These are phyloP conservation scores for Penicillium crystallinum DNA, from an alignment of 495 filamentous ascomycete genomes.

Conservation along the genomic window DNA sequence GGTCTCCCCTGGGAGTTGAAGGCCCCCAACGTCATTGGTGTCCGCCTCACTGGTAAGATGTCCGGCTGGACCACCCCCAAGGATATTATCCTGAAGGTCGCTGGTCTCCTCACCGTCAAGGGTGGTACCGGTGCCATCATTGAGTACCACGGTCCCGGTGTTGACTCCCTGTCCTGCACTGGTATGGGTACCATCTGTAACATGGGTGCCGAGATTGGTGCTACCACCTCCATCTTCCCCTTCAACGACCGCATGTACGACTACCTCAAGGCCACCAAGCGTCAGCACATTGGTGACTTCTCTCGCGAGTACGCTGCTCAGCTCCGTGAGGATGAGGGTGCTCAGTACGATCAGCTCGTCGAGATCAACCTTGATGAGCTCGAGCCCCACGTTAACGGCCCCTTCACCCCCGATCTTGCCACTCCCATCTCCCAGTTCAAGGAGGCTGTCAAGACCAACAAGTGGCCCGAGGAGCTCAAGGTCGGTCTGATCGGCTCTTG, in stretches of 20 bases:
- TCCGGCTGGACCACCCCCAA: slow-evolving; percentile 95
- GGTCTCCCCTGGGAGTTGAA: slow-evolving; percentile 97
- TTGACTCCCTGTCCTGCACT: slow-evolving; percentile 61
- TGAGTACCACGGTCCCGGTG: slow-evolving; percentile 89
- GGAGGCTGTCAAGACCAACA: slow-evolving; percentile 86
- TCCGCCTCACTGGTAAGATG: slow-evolving; percentile 84
- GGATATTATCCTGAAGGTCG: slow-evolving; percentile 98
- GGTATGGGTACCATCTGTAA: slow-evolving; percentile 71
- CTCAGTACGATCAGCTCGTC: slow-evolving; percentile 93
- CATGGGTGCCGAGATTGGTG: slow-evolving; percentile 91
- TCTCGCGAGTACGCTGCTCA: slow-evolving; percentile 78
- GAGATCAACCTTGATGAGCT: slow-evolving; percentile 93
- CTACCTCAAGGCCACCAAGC: slow-evolving; percentile 91
- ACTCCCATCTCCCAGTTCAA: slow-evolving; percentile 98
- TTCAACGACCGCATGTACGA: slow-evolving; percentile 98
- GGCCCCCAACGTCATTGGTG: slow-evolving; percentile 95
- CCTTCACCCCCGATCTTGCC: slow-evolving; percentile 98
- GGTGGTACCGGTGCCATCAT: slow-evolving; percentile 96
- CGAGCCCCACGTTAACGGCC: slow-evolving; percentile 97
- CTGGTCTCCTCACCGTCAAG: slow-evolving; percentile 95
- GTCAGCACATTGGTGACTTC: slow-evolving; percentile 83
- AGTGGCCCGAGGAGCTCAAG: slow-evolving; percentile 96
- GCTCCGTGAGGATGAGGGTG: slow-evolving; percentile 85
- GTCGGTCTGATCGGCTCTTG: slow-evolving; percentile 92
- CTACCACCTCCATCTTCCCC: slow-evolving; percentile 96